Evolutionary conservation across 1,284 basidiomycete genomes (phyloP), one percentile per base, ranked within the genome.

Genomic region (Cryptococcus sp.): DNA sequence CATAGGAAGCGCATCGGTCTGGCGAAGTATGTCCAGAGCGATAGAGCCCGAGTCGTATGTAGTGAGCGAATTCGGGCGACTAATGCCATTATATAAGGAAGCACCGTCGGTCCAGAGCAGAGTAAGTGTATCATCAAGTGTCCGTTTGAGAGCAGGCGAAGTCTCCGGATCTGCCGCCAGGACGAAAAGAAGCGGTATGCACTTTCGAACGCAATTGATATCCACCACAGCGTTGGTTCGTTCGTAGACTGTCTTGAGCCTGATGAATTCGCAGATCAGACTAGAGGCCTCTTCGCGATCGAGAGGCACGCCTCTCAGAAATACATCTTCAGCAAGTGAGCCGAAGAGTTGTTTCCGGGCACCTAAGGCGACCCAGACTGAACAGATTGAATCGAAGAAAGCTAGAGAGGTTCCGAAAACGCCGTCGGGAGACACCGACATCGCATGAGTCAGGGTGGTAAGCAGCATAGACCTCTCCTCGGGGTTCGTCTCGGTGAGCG

Each of bases 151-250:
- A 16, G 52, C 32, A 13, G 24, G 23, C 3, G 51, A 47, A 4
- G 57, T 49, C 5, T 25, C 16, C n/a, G 25, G 18, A 34, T 60
- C 58, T n/a, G 57, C 44, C 7, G 45, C 36, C 4, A 57, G 48
- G 2, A 54, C 37, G 9, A 60, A 50, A 2, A 60, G 31, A 13
- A 55, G 16, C 14, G 36, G 36, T 48, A 4, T 50, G 53, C 3
- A 56, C 13, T 22, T 51, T 24, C 9, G 13, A 10, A 7, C 25
- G 39, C 11, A 43, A 24, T 9, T 34, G 18, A 11, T 22, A 11
- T 19, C 37, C 32, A n/a, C 14, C 46, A 2, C 16, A 14, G 34
- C 25, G 41, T n/a, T 19, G 36, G 7, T 14, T n/a, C n/a, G n/a
- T 39, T 16, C 36, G 4, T 5, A 39, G 7, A 5, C 18, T 39